Conservation (phyloP, 768 basidiomycete genomes). For the Lentinula sp. region DNA sequence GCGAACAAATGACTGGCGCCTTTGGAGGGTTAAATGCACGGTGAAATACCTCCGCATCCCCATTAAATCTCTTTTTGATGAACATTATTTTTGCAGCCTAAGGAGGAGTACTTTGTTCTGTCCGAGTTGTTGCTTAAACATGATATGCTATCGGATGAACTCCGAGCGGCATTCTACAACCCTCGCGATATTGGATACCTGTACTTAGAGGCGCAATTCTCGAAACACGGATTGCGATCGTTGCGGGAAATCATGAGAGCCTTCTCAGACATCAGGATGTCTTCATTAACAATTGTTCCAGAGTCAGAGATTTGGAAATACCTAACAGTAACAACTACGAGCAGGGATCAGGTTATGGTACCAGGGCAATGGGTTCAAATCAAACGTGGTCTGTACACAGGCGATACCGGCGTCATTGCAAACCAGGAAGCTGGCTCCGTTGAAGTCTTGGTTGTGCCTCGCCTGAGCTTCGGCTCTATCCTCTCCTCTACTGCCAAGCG, state of each 20-base stretch:
- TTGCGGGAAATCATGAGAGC: background rate
- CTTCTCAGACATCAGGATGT: background rate
- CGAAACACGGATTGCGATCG: background rate
- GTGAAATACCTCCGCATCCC: background rate
- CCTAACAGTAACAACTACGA: background rate
- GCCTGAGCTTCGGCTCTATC: background rate
- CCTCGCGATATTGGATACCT: background rate
- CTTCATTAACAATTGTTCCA: background rate
- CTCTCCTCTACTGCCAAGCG: background rate
- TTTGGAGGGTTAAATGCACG: conserved; percentile 1
- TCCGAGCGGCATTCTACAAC: background rate
- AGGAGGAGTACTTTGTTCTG: background rate
- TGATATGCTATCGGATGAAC: background rate
- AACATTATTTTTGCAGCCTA: background rate
- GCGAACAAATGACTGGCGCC: background rate
- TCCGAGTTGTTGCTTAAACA: background rate
- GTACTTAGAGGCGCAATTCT: background rate
- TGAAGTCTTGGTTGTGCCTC: background rate
- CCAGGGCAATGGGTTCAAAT: conserved; percentile 1
- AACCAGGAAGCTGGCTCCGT: background rate
- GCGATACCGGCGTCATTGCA: background rate
- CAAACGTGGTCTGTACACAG: background rate
- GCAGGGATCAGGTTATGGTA: background rate
- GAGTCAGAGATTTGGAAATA: background rate
- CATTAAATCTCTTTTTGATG: background rate